phyloP scores from a whole-genome alignment of 352 stramenopile genomes.

The Phytophthora megakarya region DNA sequence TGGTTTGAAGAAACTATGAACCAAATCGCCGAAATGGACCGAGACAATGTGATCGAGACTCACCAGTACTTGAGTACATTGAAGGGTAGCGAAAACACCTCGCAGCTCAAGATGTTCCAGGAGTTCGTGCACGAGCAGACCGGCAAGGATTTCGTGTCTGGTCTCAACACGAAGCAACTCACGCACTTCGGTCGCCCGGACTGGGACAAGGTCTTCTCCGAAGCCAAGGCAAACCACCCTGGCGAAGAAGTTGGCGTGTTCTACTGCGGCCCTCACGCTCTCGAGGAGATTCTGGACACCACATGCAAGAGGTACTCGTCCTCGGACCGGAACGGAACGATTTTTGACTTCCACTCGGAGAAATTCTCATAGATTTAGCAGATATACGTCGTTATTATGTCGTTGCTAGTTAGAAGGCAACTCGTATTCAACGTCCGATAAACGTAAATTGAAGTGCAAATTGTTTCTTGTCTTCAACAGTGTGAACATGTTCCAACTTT shows the following conservation, averaged over 20 bases:
- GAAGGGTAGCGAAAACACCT: slow-evolving; percentile 71
- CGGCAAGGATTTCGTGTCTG: slow-evolving; percentile 81
- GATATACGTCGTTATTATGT: slow-evolving; percentile 30
- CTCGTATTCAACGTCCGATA: slow-evolving; percentile 18
- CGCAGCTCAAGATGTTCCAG: slow-evolving; percentile 85
- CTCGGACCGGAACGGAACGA: slow-evolving; percentile 48
- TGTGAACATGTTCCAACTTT: too few species aligned
- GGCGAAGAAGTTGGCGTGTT: slow-evolving; percentile 87
- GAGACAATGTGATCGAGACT: slow-evolving; percentile 78
- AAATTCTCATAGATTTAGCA: slow-evolving; percentile 68
- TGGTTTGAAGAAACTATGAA: slow-evolving; percentile 91
- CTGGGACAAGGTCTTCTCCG: slow-evolving; percentile 79
- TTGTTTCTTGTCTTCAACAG: background rate
- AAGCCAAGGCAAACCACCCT: slow-evolving; percentile 50
- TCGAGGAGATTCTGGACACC: slow-evolving; percentile 78
- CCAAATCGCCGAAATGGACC: slow-evolving; percentile 78
- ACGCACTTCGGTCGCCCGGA: slow-evolving; percentile 89
- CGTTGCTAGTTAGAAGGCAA: slow-evolving; percentile 20
- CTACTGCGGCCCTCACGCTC: slow-evolving; percentile 78
- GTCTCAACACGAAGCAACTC: slow-evolving; percentile 77
- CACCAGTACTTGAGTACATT: slow-evolving; percentile 87
- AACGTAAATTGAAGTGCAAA: slow-evolving; percentile 24
- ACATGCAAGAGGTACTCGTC: slow-evolving; percentile 77
- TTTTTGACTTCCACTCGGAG: slow-evolving; percentile 88
- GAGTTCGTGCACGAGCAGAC: slow-evolving; percentile 82